A percentile compares a stretch with the other conserved stretches of the same genome.
These are phyloP conservation scores for Withania somnifera DNA, from an alignment of 305 asterid genomes.

Conservation along the genomic window DNA sequence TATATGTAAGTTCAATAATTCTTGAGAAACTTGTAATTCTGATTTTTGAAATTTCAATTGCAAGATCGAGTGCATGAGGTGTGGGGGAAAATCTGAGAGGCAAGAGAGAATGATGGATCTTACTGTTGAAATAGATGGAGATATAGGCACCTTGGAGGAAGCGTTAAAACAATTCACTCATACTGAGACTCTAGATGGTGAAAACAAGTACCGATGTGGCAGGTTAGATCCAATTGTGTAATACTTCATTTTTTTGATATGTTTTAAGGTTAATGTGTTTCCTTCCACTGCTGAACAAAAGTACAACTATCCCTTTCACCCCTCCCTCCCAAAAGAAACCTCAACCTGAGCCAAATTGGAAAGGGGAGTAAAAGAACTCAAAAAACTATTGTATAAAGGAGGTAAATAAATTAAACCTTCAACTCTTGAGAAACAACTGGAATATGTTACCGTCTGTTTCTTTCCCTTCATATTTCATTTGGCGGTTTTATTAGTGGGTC, in stretches of 20 bases:
- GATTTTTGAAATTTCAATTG: not conserved
- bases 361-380: not conserved
- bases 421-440: not conserved
- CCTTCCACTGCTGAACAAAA: not conserved
- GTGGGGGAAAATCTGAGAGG: constrained; percentile 57
- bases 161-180: constrained; percentile 60
- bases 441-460: not conserved
- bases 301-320: not conserved
- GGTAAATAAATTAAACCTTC: not conserved
- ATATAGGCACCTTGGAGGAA: constrained; percentile 61
- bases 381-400: not conserved
- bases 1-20: constrained; percentile 3
- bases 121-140: constrained; percentile 75
- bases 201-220: constrained; percentile 72
- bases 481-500: not conserved
- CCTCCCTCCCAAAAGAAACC: not conserved
- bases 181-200: constrained; percentile 76
- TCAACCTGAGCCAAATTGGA: not conserved
- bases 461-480: not conserved
- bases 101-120: constrained; percentile 85
- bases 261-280: not conserved
- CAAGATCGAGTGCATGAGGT: constrained; percentile 79
- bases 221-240: constrained; percentile 30
- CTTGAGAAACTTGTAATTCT: not conserved
- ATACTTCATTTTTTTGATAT: not conserved